phyloP scores from a whole-genome alignment of 2,329 filamentous ascomycete genomes.

The Leptographium wingfieldii region DNA sequence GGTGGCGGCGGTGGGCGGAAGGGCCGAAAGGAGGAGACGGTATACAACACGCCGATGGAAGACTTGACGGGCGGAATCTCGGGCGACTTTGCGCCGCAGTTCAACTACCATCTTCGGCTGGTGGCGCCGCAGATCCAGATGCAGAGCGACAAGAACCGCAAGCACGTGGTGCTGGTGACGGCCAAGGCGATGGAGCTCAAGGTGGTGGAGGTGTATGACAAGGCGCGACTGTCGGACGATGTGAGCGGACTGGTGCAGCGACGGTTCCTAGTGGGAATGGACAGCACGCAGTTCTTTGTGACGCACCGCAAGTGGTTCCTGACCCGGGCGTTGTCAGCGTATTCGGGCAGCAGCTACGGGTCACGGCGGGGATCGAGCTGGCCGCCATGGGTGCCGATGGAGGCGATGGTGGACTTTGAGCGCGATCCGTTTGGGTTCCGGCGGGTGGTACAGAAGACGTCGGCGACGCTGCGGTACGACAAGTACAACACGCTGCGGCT shows the following conservation, averaged over 20 bases:
- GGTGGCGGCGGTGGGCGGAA: background rate
- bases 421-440: constrained; percentile 95
- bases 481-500: constrained; percentile 96
- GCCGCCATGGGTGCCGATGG: constrained; percentile 97
- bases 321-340: constrained; percentile 76
- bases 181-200: constrained; percentile 98
- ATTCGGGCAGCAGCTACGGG: constrained; percentile 88
- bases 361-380: constrained; percentile 73
- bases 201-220: constrained; percentile 96
- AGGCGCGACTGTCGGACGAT: constrained; percentile 77
- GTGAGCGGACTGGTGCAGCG: constrained; percentile 93
- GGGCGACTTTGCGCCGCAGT: constrained; percentile 78
- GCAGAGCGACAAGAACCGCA: constrained; percentile 95
- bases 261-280: constrained; percentile 88
- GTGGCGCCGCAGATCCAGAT: constrained; percentile 97
- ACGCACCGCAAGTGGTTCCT: constrained; percentile 86
- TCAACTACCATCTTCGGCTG: constrained; percentile 85
- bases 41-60: constrained; percentile 34
- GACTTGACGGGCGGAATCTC: constrained; percentile 66
- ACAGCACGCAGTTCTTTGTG: constrained; percentile 96
- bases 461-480: constrained; percentile 85
- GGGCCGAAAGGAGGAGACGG: constrained; percentile 8
- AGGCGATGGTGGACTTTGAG: constrained; percentile 96
- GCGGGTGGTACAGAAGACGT: constrained; percentile 92
- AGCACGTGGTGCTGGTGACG: constrained; percentile 90